These are phyloP conservation scores for Tolypocladium ophioglossoides DNA, from an alignment of 2,329 filamentous ascomycete species.

Conservation along the genomic window DNA sequence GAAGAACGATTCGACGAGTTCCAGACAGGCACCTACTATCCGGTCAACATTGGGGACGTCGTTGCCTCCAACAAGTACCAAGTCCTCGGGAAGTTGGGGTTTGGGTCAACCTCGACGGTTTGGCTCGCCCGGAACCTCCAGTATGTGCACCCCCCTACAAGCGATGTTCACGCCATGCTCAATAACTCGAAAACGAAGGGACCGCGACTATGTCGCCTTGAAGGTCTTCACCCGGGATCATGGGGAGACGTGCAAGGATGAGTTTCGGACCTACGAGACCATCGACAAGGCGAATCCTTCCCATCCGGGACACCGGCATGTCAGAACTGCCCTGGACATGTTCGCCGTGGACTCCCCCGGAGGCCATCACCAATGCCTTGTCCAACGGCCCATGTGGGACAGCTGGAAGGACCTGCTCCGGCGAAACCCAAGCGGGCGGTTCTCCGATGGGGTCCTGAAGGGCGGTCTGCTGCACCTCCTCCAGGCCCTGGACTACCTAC, in stretches of 20 bases:
- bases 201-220: not conserved
- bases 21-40: not conserved
- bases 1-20: no score
- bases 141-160: not conserved
- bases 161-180: no score
- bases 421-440: slow-evolving; percentile 22
- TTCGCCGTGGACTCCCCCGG: slow-evolving; percentile 8
- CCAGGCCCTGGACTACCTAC: slow-evolving; percentile 27
- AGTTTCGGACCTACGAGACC: slow-evolving; percentile 10
- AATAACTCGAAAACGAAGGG: no score
- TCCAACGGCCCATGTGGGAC: slow-evolving; percentile 27
- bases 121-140: slow-evolving; percentile 13
- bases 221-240: slow-evolving; percentile 10
- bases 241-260: slow-evolving; percentile 2
- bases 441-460: slow-evolving; percentile 25
- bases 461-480: slow-evolving; percentile 18
- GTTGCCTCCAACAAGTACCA: slow-evolving; percentile 2
- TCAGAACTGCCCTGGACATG: slow-evolving; percentile 18
- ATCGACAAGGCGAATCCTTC: slow-evolving; percentile 9
- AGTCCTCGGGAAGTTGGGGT: slow-evolving; percentile 11
- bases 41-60: slow-evolving; percentile 10
- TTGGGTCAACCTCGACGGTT: slow-evolving; percentile 11
- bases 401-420: slow-evolving; percentile 25
- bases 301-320: slow-evolving; percentile 17
- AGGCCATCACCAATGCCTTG: slow-evolving; percentile 15